A percentile compares a stretch with the other conserved stretches of the same genome.
Conservation (phyloP, 306 rosid genomes). For the Trifolium subterraneum region DNA sequence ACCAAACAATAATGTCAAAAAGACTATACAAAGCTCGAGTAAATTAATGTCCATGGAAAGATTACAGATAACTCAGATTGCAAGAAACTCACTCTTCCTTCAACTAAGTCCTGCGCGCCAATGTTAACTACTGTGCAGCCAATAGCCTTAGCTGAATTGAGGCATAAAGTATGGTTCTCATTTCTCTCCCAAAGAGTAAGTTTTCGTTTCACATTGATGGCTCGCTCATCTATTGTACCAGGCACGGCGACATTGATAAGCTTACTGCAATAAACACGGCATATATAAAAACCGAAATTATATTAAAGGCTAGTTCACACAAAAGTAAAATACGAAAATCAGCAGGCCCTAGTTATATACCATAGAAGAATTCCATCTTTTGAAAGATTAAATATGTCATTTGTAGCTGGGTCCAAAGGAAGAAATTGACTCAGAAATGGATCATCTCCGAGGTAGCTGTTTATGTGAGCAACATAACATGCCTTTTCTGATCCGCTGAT, state of each 20-base stretch:
- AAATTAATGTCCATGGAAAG: background rate
- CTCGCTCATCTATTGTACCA: conserved; percentile 95
- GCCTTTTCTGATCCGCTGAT: conserved; percentile 85
- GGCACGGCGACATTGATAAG: conserved; percentile 99
- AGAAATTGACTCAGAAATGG: conserved; percentile 81
- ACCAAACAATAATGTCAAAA: conserved; percentile 37
- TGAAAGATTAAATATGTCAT: conserved; percentile 71
- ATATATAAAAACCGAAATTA: conserved; percentile 37
- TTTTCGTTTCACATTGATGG: conserved; percentile 72
- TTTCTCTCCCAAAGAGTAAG: conserved; percentile 93
- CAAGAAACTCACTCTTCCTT: conserved; percentile 83
- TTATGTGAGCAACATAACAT: conserved; percentile 88
- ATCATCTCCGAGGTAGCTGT: conserved; percentile 92
- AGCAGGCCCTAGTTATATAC: conserved; percentile 60
- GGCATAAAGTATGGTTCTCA: conserved; percentile 95
- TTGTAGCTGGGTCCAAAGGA: conserved; percentile 75
- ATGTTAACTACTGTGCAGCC: conserved; percentile 99
- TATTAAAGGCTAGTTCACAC: conserved; percentile 34
- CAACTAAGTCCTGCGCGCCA: conserved; percentile 89
- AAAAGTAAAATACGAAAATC: conserved; percentile 37
- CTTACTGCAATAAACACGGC: conserved; percentile 67
- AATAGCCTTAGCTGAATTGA: conserved; percentile 98
- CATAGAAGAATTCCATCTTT: conserved; percentile 96
- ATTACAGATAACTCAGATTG: conserved; percentile 18
- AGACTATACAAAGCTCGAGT: conserved; percentile 17